Percentiles rank a stretch among this genome's conserved stretches.
Conservation (phyloP, 1,139 yeast genomes). For the Kurtzmaniella quercitrusa region DNA sequence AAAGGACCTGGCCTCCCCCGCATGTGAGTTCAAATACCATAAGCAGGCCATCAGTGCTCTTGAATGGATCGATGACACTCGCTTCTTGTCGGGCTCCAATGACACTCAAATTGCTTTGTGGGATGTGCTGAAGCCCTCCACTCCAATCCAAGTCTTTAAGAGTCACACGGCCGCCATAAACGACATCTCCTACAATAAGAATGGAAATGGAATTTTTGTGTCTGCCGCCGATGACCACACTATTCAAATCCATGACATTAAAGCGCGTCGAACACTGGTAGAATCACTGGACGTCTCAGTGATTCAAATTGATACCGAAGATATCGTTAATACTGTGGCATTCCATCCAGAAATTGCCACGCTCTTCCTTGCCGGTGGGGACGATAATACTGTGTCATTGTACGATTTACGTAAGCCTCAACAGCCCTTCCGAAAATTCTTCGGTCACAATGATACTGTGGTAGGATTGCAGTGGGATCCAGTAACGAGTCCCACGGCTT, state of each 20-base stretch:
- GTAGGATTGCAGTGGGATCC: constrained; percentile 38
- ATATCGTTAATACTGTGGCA: constrained; percentile 46
- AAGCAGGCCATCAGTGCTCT: constrained; percentile 65
- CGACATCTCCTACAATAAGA: constrained; percentile 53
- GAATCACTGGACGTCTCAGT: constrained; percentile 22
- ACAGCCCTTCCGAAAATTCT: constrained; percentile 45
- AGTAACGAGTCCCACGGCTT: constrained; percentile 27
- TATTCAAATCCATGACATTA: constrained; percentile 63
- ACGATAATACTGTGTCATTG: constrained; percentile 46
- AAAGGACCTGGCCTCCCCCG: constrained; percentile 10
- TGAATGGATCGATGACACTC: constrained; percentile 53
- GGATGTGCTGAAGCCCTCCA: constrained; percentile 46
- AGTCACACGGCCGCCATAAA: constrained; percentile 51
- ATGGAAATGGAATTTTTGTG: constrained; percentile 50
- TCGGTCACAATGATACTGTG: constrained; percentile 46
- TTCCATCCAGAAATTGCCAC: constrained; percentile 45
- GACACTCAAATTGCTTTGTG: constrained; percentile 69
- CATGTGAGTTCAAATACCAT: constrained; percentile 50
- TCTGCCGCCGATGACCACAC: constrained; percentile 72
- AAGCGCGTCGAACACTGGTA: constrained; percentile 22
- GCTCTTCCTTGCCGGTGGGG: constrained; percentile 51
- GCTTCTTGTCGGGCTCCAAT: constrained; percentile 62
- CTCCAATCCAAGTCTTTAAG: constrained; percentile 43
- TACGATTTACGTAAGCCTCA: constrained; percentile 49
- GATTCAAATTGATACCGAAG: constrained; percentile 39